These are phyloP conservation scores for Flaveria trinervia DNA, from an alignment of 129 eudicot species.

Conservation along the genomic window DNA sequence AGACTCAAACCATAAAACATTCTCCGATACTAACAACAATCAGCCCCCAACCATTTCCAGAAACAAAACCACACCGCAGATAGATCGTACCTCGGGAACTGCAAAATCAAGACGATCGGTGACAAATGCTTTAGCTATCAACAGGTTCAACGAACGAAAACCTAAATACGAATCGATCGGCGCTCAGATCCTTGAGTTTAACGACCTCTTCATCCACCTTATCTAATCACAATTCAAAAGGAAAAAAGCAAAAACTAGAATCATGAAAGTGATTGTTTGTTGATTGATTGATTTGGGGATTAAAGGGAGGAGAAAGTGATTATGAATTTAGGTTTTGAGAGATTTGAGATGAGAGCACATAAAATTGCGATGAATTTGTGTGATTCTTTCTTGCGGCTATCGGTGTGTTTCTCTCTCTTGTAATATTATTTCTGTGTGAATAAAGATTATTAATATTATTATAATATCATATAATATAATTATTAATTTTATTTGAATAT, in stretches of 20 bases:
- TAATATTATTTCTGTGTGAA: slow-evolving; percentile 8
- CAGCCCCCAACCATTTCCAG: slow-evolving; percentile 9
- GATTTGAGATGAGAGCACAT: slow-evolving; percentile 30
- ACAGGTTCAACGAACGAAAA: slow-evolving; percentile 19
- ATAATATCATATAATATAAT: not conserved
- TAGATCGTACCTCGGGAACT: slow-evolving; percentile 52
- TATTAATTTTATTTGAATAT: not conserved
- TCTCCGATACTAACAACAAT: not conserved
- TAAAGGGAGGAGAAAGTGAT: slow-evolving; percentile 17
- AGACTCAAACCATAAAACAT: not conserved
- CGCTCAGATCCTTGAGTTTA: slow-evolving; percentile 26
- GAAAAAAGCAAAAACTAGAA: not conserved
- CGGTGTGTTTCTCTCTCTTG: slow-evolving; percentile 38
- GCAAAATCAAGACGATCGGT: slow-evolving; percentile 44
- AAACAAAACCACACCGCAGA: slow-evolving; percentile 4
- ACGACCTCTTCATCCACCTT: slow-evolving; percentile 26
- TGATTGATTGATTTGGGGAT: slow-evolving; percentile 15
- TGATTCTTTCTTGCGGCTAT: slow-evolving; percentile 44
- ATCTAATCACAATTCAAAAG: slow-evolving; percentile 17
- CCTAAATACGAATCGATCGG: slow-evolving; percentile 33
- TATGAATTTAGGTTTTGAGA: slow-evolving; percentile 32
- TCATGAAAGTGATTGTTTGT: not conserved
- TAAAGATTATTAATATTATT: not conserved
- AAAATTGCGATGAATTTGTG: slow-evolving; percentile 24
- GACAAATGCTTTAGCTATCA: slow-evolving; percentile 34